These are phyloP conservation scores for Saksenaea vasiformis DNA, from an alignment of 371 early-diverging fungal species.

Conservation along the genomic window DNA sequence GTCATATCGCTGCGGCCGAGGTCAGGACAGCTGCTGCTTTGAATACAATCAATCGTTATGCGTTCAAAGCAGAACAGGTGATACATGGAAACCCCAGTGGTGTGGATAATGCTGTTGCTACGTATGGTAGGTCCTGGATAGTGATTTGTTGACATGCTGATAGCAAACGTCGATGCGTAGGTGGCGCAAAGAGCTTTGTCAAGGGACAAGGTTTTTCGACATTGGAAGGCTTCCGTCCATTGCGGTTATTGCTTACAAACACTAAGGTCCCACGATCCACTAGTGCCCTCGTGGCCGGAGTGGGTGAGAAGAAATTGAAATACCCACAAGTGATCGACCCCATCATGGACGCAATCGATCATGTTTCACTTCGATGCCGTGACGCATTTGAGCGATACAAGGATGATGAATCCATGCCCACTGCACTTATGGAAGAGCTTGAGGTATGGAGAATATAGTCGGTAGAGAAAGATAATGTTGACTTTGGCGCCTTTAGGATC, in stretches of 20 bases:
- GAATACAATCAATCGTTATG: conserved; percentile 78
- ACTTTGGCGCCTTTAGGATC: conserved; percentile 42
- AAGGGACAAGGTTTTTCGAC: conserved; percentile 50
- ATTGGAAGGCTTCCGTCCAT: conserved; percentile 59
- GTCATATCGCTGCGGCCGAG: conserved; percentile 21
- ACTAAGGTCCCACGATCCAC: conserved; percentile 91
- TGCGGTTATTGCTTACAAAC: conserved; percentile 81
- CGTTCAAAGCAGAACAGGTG: conserved; percentile 89
- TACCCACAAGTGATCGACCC: conserved; percentile 71
- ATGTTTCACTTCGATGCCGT: conserved; percentile 61
- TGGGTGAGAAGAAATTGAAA: conserved; percentile 59
- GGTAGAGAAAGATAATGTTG: background rate
- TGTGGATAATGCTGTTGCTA: conserved; percentile 89
- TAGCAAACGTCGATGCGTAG: conserved; percentile 12
- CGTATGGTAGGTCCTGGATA: conserved; percentile 63
- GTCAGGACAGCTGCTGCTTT: conserved; percentile 23
- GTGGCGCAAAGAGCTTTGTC: conserved; percentile 59
- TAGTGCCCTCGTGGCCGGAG: conserved; percentile 81
- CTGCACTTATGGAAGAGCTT: conserved; percentile 28
- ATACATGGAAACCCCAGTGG: conserved; percentile 97
- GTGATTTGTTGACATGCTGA: background rate
- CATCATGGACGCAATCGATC: conserved; percentile 78
- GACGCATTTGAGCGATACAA: conserved; percentile 31
- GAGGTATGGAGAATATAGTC: conserved; percentile 27
- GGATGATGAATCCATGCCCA: conserved; percentile 9